Base-by-base conservation (phyloP, 2,329 filamentous ascomycete genomes). In the Colletotrichum incanum region DNA sequence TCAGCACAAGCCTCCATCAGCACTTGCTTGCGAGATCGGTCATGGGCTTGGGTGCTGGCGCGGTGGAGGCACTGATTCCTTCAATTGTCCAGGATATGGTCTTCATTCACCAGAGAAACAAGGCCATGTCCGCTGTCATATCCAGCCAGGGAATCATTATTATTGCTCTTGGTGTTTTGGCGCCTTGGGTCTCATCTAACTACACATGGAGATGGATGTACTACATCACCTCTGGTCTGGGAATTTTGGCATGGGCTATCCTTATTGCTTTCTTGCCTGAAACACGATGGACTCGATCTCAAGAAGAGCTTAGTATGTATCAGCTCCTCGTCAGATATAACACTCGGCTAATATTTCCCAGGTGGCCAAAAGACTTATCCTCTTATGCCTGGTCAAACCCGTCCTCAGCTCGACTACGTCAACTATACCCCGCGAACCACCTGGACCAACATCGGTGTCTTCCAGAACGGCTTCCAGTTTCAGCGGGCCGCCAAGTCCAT, bases 71-170 rank as follows among this genome's bases (percentile, higher is more conserved):
- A 0, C 68, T 83, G 20, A 77, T 83, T 5, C 81, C 82, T 2
- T 76, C 83, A 11, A 79, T 83, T 49, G 77, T 82, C 0, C 81
- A 83, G 74, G 81, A 83, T 45, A 76, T 83, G 52, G 78, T 82
- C 26, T 83, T 83, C 34, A 77, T 82, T 20, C 81, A 83, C 65
- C 77, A 83, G 76, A 77, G 81, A 5, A 81, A 80, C 72, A 75
- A 75, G 63, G 81, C 78, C 7, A 77, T 82, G 65, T 79, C 80
- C 8, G 74, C 77, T 7, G 74, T 82, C 14, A 70, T 80, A 23
- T 74, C 77, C 5, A 78, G 77, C 20, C 76, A 76, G 75, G 80
- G 79, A 1, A 20, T 82, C 16, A 72, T 80, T 37, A 77, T 79
- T 49, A 78, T 79, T 1, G 76, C 67, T 1, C 73, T 80, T 1